Base-by-base conservation (phyloP, 352 stramenopile species). In the Globisporangium perplexum region DNA sequence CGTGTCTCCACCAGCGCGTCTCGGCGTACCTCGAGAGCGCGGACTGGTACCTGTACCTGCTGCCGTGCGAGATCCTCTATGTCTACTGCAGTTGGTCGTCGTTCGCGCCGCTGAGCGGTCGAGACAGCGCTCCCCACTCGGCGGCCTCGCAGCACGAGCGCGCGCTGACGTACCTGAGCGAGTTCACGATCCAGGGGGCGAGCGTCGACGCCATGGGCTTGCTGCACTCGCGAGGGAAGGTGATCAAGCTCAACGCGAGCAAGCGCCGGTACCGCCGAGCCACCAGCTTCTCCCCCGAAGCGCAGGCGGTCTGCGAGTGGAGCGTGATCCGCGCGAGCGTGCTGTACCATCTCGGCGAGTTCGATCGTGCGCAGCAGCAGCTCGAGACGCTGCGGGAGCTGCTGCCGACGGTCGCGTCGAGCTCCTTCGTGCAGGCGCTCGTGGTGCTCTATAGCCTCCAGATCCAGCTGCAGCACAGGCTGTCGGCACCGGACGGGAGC, bases 61-160 rank as follows among this genome's bases (percentile, higher is more conserved):
- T 80, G 20, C 71, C 71, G 0, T 66, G 53, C 53, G 71, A 80
- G 50, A 47, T 77, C 3, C 35, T 80, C 26, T 77, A 77, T 39
- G 51, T 80, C 4, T 63, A 71, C 44, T 71, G 59, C 50, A 31
- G 3, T 46, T 45, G 24, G 6, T 28, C 23, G 26, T 17, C 24
- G 26, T 38, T 22, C 24, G 24, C 15, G 7, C 10, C 46, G 26
- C 5, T 24, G 1, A 7, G 28, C 18, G 18, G 46, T 8, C 24
- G 18, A 15, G 7, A 23, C 15, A 50, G 15, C 11, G 23, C 8
- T 8, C 26, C 26, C 2, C 20, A n/a, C n/a, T 47, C 50, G n/a
- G 15, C 24, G 11, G 30, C 12, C 47, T 5, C 15, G 3, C n/a
- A 10, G 7, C 47, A 68, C 28, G 33, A 50, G 6, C 30, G 28